Base-by-base conservation (phyloP, 2,329 filamentous ascomycete genomes). In the Xylogone sp. region DNA sequence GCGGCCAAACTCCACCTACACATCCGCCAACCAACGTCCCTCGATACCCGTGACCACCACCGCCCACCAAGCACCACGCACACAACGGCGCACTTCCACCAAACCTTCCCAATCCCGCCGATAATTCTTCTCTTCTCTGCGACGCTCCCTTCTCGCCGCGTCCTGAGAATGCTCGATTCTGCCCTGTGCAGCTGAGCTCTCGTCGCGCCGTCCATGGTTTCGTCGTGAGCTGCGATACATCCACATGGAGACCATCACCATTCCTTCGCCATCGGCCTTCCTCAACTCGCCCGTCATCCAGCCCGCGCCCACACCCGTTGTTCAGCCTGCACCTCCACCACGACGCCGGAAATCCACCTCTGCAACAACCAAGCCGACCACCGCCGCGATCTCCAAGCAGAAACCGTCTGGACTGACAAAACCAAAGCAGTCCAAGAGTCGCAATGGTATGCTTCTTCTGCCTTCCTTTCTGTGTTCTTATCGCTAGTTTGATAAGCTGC, bases 391-490 rank as follows among this genome's bases (percentile, higher is more conserved):
- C 5, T 39, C 34, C 34, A 65, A 60, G 54, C 53, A 66, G 62
- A 39, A 39, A 39, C 5, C 34, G 5, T 13, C 34, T 48, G 69
- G 65, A 24, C 65, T 75, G 50, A 69, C 69, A 43, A 88, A 86
- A 63, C 81, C 82, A 24, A 89, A 88, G 64, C 85, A 88, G 69
- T 86, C 84, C 54, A 89, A 89, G 69, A 88, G 84, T 70, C 82
- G 86, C 60, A 88, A 88, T 73, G 86, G 85, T 88, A 81, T 61
- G 77, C 70, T 51, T 50, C 29, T 39, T 45, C 45, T 53, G 47
- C 48, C 24, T 43, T n/a, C 34, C 8, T 31, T 42, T 27, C 9
- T 42, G n/a, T n/a, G 51, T 10, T 51, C 62, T 60, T 63, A 62
- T 62, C 58, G 53, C 56, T 45, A 34, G 9, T n/a, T 42, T 54